Percentiles rank a stretch among this genome's conserved stretches.
phyloP scores from a whole-genome alignment of 73 alveolate species.

The Tetrahymena borealis region DNA sequence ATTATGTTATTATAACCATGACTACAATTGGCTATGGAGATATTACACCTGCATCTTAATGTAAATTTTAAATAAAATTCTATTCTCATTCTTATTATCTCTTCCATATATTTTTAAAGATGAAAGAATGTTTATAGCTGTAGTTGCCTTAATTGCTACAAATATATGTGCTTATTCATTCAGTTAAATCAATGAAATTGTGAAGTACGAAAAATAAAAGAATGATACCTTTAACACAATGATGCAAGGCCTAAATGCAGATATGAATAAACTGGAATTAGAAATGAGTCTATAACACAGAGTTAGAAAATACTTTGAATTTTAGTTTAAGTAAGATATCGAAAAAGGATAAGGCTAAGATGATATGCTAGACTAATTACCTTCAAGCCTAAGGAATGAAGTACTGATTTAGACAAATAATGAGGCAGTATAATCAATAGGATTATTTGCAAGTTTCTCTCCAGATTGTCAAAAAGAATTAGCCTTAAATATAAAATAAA shows the following conservation, averaged over 20 bases:
- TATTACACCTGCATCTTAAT: neutral
- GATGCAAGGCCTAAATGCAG: neutral
- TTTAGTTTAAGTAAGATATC: neutral
- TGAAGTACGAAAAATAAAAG: neutral
- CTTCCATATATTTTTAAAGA: neutral
- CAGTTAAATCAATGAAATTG: neutral
- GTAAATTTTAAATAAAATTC: neutral
- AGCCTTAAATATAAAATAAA: neutral
- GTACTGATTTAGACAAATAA: neutral
- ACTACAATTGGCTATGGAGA: neutral
- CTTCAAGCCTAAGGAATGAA: neutral
- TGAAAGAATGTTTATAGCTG: neutral
- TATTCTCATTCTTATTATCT: neutral
- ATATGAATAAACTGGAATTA: neutral
- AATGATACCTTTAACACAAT: neutral
- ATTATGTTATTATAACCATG: neutral
- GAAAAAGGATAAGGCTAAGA: neutral
- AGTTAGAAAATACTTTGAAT: neutral
- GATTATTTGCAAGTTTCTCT: neutral
- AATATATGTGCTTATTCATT: neutral
- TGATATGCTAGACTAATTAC: neutral
- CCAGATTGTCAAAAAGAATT: neutral
- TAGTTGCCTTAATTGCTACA: neutral
- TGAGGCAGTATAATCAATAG: neutral
- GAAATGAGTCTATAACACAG: neutral